Evolutionary conservation across 75 land plant genomes (phyloP).

Genomic region (Isoetes taiwanensis): DNA sequence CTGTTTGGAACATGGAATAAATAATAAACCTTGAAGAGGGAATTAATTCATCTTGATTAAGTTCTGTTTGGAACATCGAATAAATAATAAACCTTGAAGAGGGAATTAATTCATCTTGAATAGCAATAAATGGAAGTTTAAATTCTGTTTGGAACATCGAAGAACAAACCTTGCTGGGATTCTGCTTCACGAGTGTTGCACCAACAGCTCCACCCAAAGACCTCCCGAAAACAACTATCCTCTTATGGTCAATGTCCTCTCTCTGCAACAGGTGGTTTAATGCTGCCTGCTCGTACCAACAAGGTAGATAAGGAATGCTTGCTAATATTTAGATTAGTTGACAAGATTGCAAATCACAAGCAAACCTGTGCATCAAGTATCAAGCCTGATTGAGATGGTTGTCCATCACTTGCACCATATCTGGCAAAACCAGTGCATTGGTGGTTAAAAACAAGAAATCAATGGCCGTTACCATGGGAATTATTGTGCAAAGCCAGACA

Average conservation of each 20-base stretch:
- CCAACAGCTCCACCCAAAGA: slow-evolving; percentile 99
- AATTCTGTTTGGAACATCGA: too few relatives aligned
- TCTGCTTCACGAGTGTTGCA: slow-evolving; percentile 62
- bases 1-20: too few relatives aligned
- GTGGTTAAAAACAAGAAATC: not conserved
- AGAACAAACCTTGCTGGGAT: slow-evolving; percentile 71
- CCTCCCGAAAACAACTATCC: slow-evolving; percentile 91
- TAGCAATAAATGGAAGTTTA: too few relatives aligned
- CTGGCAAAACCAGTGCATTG: slow-evolving; percentile 15
- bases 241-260: slow-evolving; percentile 66
- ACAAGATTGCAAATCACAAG: not conserved
- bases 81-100: too few relatives aligned
- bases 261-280: slow-evolving; percentile 71
- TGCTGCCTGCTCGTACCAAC: slow-evolving; percentile 54
- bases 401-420: slow-evolving; percentile 93
- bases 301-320: not conserved
- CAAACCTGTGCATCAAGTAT: slow-evolving; percentile 83
- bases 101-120: too few relatives aligned
- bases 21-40: too few relatives aligned
- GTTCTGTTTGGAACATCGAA: too few relatives aligned
- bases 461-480: too few relatives aligned
- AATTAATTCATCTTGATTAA: too few relatives aligned
- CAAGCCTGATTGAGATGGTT: slow-evolving; percentile 87
- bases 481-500: too few relatives aligned
- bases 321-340: not conserved